Percentiles rank a stretch among this genome's conserved stretches.
These are phyloP conservation scores for Albophoma yamanashiensis DNA, from an alignment of 2,329 filamentous ascomycete genomes.

Conservation along the genomic window DNA sequence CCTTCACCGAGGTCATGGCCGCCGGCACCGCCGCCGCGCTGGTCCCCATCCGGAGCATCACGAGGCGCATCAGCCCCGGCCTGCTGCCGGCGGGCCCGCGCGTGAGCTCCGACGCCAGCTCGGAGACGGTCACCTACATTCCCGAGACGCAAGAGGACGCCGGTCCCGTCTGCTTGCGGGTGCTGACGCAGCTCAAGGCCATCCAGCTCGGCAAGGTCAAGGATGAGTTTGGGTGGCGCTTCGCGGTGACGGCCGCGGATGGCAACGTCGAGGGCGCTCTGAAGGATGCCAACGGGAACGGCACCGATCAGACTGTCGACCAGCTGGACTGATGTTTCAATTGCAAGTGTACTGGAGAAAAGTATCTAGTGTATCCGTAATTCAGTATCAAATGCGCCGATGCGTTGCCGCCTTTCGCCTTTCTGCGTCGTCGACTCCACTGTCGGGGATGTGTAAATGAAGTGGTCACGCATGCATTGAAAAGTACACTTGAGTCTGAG, in stretches of 20 bases:
- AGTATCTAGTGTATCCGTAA: not conserved
- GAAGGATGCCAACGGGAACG: constrained; percentile 7
- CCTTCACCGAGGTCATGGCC: constrained; percentile 68
- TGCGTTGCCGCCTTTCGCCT: not conserved
- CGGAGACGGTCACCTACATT: constrained; percentile 46
- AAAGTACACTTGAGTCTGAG: not conserved
- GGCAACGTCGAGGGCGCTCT: constrained; percentile 23
- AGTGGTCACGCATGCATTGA: not conserved
- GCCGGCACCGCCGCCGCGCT: constrained; percentile 86
- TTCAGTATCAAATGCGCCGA: not conserved
- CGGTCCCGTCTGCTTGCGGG: constrained; percentile 60
- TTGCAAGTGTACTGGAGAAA: not conserved
- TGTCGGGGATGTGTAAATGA: not conserved
- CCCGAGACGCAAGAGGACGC: constrained; percentile 50
- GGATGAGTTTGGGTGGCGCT: constrained; percentile 68
- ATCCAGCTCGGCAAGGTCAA: constrained; percentile 74
- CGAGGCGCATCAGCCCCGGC: constrained; percentile 37
- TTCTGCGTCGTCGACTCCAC: not conserved
- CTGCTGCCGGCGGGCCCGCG: constrained; percentile 22
- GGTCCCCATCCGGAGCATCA: constrained; percentile 87
- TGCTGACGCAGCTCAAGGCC: constrained; percentile 68
- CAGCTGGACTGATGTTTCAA: constrained; percentile 17
- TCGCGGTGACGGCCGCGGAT: constrained; percentile 34
- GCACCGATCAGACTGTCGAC: constrained; percentile 17
- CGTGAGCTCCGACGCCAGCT: constrained; percentile 23